These are phyloP conservation scores for Trypanosomatidae sp. DNA, from an alignment of 208 protist genomes.

Conservation along the genomic window DNA sequence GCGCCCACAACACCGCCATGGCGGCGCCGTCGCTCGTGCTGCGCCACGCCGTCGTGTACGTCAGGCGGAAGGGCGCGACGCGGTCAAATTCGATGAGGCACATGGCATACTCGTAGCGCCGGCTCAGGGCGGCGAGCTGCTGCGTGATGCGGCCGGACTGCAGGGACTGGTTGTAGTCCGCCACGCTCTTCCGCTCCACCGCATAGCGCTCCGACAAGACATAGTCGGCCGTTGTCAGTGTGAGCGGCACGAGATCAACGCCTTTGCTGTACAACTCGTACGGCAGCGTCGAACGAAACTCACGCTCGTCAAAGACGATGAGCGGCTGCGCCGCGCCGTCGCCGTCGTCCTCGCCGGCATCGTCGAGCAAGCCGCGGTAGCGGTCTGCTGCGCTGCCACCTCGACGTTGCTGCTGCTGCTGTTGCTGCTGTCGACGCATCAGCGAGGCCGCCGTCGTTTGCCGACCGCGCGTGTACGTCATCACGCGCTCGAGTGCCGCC, in stretches of 20 bases:
- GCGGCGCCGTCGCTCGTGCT: neutral
- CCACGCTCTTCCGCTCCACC: constrained; percentile 73
- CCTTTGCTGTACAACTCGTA: constrained; percentile 54
- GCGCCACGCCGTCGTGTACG: constrained; percentile 3
- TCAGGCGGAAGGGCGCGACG: constrained; percentile 35
- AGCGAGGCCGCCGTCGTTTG: too few relatives aligned
- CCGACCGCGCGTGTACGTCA: constrained; percentile 3
- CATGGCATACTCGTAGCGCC: constrained; percentile 42
- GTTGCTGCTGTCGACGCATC: neutral
- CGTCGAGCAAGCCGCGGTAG: too few relatives aligned
- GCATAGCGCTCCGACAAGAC: constrained; percentile 61
- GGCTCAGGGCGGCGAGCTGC: constrained; percentile 50
- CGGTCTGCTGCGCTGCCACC: constrained; percentile 1
- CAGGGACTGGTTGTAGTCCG: constrained; percentile 63
- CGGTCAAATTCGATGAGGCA: constrained; percentile 70
- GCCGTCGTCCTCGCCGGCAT: too few relatives aligned
- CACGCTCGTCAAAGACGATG: constrained; percentile 76
- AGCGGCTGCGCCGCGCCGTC: constrained; percentile 15
- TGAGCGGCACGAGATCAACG: constrained; percentile 70
- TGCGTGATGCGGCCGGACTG: constrained; percentile 51
- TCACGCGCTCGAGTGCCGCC: constrained; percentile 25
- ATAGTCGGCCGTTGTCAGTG: constrained; percentile 70
- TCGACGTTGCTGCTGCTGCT: neutral
- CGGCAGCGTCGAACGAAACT: constrained; percentile 69
- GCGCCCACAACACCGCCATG: constrained; percentile 23